Evolutionary conservation across 805 yeast species (phyloP), one percentile per base, ranked within the genome.

Genomic region (Ogataea henricii): DNA sequence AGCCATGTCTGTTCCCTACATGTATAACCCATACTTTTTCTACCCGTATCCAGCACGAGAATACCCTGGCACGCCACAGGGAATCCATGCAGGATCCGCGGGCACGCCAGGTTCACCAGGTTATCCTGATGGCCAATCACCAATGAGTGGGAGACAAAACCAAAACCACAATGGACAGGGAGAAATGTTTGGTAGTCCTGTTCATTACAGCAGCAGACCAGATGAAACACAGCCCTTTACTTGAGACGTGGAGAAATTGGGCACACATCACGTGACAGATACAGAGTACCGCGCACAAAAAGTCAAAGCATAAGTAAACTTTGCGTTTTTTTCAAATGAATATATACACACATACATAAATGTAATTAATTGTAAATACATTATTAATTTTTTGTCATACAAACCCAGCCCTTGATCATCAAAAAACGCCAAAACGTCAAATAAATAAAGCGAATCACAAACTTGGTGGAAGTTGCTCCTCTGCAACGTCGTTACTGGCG

Each of bases 401-500:
- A 14, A 36, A 9, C n/a, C n/a, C n/a, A 25, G 25, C 13, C 20
- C 14, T 23, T 9, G 18, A 9, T 27, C 33, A 34, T 34, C 14
- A 8, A 34, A 30, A 14, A 10, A 27, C 17, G 6, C 7, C 21
- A 16, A 16, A 18, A 17, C 22, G 12, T 17, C 16, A 6, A 39
- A 27, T 39, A 39, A 39, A 22, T 22, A 39, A 39, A 27, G 17
- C 36, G 10, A 16, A 27, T 55, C 57, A 67, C 51, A 67, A 55
- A 33, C 65, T 55, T 41, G 72, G 71, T 16, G 72, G 71, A 27
- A 64, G 52, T 12, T 34, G 37, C 45, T 66, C 71, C 36, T 63
- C 66, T 2, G 51, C 33, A 5, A 37, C 22, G 23, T 40, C 38
- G 8, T 26, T 14, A 6, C 32, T n/a, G 17, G 22, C 42, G 10